A percentile compares a stretch with the other conserved stretches of the same genome.
phyloP scores from a whole-genome alignment of 2,329 filamentous ascomycete species.

The Boeremia exigua region DNA sequence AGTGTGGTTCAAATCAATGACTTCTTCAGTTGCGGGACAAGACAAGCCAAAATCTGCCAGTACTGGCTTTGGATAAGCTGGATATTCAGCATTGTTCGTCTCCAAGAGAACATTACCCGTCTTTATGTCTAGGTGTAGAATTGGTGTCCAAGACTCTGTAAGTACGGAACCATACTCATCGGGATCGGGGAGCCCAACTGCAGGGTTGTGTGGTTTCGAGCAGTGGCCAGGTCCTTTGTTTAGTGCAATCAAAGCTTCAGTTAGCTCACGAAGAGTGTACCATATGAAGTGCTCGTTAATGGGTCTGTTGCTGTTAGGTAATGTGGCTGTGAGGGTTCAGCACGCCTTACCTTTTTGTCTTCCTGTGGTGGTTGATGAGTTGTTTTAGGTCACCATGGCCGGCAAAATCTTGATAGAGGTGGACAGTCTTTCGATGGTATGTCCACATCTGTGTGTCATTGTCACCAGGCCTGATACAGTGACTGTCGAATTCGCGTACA shows the following conservation, averaged over 20 bases:
- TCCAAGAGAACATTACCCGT: background rate
- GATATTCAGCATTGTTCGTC: background rate
- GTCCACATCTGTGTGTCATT: background rate
- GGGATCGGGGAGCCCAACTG: background rate
- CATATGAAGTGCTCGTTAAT: background rate
- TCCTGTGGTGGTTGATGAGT: background rate
- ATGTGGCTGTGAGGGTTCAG: background rate
- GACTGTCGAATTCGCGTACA: background rate
- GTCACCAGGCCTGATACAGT: background rate
- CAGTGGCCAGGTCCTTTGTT: background rate
- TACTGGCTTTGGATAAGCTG: background rate
- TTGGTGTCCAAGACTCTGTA: background rate
- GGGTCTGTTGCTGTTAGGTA: background rate
- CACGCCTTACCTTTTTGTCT: background rate
- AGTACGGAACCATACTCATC: background rate
- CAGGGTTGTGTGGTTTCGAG: background rate
- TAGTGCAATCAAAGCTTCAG: background rate
- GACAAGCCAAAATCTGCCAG: background rate
- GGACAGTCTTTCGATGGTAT: background rate
- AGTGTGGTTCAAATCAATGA: background rate
- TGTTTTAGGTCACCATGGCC: background rate
- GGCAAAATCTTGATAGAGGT: slow-evolving; percentile 6
- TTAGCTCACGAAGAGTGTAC: background rate
- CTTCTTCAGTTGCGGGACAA: background rate
- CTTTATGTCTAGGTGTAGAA: background rate